These are phyloP conservation scores for Boletus tylopilopsis DNA, from an alignment of 768 basidiomycete genomes.

Conservation along the genomic window DNA sequence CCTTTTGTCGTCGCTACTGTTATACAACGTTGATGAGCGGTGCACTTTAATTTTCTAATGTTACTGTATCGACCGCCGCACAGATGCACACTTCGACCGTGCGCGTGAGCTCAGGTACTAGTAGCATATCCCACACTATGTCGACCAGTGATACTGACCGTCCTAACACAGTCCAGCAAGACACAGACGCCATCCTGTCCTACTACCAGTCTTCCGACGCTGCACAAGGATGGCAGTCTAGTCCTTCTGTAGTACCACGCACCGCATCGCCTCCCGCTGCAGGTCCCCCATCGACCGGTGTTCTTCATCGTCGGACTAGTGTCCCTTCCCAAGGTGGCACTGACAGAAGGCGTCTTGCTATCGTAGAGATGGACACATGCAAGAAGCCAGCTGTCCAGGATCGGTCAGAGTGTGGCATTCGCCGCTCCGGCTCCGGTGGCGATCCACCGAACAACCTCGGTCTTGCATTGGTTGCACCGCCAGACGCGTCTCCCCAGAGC, in stretches of 20 bases:
- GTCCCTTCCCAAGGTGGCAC: slow-evolving; percentile 55
- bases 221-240: slow-evolving; percentile 4
- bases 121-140: slow-evolving; percentile 10
- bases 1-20: slow-evolving; percentile 10
- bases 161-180: slow-evolving; percentile 17
- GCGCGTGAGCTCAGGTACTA: slow-evolving; percentile 10
- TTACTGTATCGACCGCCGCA: slow-evolving; percentile 9
- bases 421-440: slow-evolving; percentile 26
- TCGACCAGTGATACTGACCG: neutral
- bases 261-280: slow-evolving; percentile 28
- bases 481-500: slow-evolving; percentile 55
- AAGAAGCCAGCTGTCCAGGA: slow-evolving; percentile 20
- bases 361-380: slow-evolving; percentile 59
- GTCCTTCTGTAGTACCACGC: slow-evolving; percentile 12
- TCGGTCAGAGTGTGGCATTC: slow-evolving; percentile 22
- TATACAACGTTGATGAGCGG: slow-evolving; percentile 3
- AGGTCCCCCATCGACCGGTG: slow-evolving; percentile 27
- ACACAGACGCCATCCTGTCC: slow-evolving; percentile 45
- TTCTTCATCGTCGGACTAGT: slow-evolving; percentile 44
- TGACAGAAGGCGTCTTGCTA: slow-evolving; percentile 64
- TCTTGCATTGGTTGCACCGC: slow-evolving; percentile 68
- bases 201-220: slow-evolving; percentile 51
- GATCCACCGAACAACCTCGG: slow-evolving; percentile 36
- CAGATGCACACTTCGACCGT: slow-evolving; percentile 13
- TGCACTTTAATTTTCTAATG: neutral